Base-by-base conservation (phyloP, 2,329 filamentous ascomycete species). In the Xylaria sp. region DNA sequence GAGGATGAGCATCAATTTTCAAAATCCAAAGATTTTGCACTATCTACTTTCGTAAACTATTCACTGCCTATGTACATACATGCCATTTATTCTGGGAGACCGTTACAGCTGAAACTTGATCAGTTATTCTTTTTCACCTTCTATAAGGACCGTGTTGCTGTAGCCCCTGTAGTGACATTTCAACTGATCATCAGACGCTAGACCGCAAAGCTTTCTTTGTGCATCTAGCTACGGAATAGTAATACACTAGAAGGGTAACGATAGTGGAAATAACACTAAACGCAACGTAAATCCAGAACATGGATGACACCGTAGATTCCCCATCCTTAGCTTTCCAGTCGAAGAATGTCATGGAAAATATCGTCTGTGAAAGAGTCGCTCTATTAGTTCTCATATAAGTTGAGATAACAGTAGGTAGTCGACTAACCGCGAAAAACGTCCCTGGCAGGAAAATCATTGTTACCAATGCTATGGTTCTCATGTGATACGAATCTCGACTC, bases 391-490 rank as follows among this genome's bases (percentile, higher is more conserved):
- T n/a, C 6, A 6, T 13, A 49, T 31, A 44, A n/a, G 15, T 23
- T 13, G n/a, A 23, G 10, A 20, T 28, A 33, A 33, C 31, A 7
- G n/a, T 3, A 0, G 4, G 1, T 15, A 20, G 31, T 40, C 6
- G 1, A 40, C 28, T 10, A 4, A 38, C 68, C 59, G 71, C 65
- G 36, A 72, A 66, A 26, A 72, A 71, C 0, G 71, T 72, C 0
- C 66, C 71, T 1, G 71, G 66, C 4, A 72, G 66, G 36, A 72
- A 72, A 1, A 70, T 31, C 71, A 71, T 71, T 6, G 69, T 72
- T 40, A 72, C 54, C 3, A 72, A 36, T 1, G 71, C 68, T 40
- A 71, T 77, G 0, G 74, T 74, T 20, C 74, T 65, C 75, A 79
- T 77, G 5, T 76, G 73, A 6, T 67, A 68, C 0, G 74, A 76